Conservation (phyloP, 1,139 yeast species). For the Hansenula lynferdii region DNA sequence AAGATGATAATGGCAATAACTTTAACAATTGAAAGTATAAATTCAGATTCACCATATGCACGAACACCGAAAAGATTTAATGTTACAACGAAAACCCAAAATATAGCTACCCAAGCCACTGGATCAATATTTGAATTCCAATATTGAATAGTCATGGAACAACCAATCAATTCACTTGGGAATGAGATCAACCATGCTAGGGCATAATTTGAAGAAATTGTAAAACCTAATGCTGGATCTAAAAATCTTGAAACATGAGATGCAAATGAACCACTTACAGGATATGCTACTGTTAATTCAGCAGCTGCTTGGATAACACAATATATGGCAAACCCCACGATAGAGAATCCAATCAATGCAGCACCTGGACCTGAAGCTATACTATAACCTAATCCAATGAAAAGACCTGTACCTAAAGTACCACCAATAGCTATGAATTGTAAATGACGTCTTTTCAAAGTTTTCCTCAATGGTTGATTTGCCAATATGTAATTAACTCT, state of each 20-base stretch:
- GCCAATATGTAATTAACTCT: conserved; percentile 37
- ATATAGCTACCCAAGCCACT: conserved; percentile 60
- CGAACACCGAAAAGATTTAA: conserved; percentile 59
- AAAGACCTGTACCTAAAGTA: conserved; percentile 49
- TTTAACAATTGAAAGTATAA: conserved; percentile 49
- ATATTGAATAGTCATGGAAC: conserved; percentile 66
- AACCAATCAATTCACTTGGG: conserved; percentile 77
- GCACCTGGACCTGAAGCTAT: conserved; percentile 57
- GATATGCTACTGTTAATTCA: conserved; percentile 74
- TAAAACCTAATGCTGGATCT: conserved; percentile 71
- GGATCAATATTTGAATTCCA: conserved; percentile 71
- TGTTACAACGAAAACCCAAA: conserved; percentile 39
- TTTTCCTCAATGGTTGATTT: conserved; percentile 42
- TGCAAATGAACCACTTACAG: conserved; percentile 64
- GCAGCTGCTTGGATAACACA: conserved; percentile 68
- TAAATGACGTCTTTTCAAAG: conserved; percentile 46
- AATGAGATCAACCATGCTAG: conserved; percentile 81
- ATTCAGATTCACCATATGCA: conserved; percentile 67
- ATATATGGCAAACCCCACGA: conserved; percentile 62
- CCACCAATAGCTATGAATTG: conserved; percentile 58
- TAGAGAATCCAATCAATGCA: conserved; percentile 54
- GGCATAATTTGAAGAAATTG: conserved; percentile 82
- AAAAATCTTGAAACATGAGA: conserved; percentile 55
- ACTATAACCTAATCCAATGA: conserved; percentile 45
- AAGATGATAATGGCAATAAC: conserved; percentile 56